Conservation (phyloP, 257 asterid species). For the Galeopsis tetrahit region DNA sequence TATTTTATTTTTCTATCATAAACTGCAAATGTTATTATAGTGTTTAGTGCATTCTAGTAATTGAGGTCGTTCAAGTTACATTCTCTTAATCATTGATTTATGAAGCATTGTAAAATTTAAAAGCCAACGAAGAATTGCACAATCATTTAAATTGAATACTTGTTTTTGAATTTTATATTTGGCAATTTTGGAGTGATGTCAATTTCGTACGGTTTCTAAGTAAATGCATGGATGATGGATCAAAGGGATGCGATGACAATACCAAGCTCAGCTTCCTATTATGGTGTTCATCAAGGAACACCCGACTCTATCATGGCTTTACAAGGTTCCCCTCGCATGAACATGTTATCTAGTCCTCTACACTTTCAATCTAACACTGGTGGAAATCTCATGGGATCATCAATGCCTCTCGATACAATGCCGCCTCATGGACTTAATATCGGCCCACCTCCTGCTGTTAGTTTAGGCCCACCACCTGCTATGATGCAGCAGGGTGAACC, state of each 20-base stretch:
- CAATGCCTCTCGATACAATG: constrained; percentile 46
- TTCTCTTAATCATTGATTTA: not conserved
- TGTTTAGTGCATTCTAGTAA: not conserved
- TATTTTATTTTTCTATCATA: not conserved
- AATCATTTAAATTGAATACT: not conserved
- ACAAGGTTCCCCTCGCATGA: too few species aligned
- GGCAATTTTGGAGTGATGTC: constrained; percentile 30
- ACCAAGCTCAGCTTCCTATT: constrained; percentile 55
- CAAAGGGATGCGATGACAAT: constrained; percentile 48
- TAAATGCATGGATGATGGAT: constrained; percentile 64
- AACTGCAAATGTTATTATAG: not conserved
- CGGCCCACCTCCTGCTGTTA: constrained; percentile 50
- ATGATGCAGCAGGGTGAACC: constrained; percentile 54
- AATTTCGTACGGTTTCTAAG: constrained; percentile 20
- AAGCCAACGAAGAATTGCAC: constrained; percentile 11
- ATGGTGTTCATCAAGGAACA: constrained; percentile 44
- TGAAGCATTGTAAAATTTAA: constrained; percentile 24
- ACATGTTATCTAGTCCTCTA: not conserved
- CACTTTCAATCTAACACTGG: constrained; percentile 49
- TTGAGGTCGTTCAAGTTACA: constrained; percentile 15
- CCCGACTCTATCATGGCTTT: constrained; percentile 30
- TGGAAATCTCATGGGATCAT: constrained; percentile 45
- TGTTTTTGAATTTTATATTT: not conserved
- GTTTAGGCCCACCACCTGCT: constrained; percentile 47
- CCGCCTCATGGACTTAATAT: constrained; percentile 48